Conservation (phyloP, 2,329 filamentous ascomycete species). For the Pseudogymnoascus sp. region DNA sequence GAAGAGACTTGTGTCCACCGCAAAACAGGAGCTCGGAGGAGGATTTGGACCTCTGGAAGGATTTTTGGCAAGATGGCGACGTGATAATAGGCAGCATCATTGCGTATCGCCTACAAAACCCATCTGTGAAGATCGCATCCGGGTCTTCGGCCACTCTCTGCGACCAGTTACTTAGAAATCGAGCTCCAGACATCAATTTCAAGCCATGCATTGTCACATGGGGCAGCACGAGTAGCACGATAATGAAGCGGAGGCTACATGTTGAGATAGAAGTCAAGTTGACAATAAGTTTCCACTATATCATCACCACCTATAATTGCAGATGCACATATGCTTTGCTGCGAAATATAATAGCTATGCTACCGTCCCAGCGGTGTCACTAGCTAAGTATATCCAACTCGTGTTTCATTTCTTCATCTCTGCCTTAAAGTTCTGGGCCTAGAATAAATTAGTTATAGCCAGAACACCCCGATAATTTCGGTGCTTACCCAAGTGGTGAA, state of each 20-base stretch:
- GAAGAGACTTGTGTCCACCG: background rate
- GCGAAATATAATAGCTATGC: background rate
- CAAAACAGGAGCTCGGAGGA: background rate
- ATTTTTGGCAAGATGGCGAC: background rate
- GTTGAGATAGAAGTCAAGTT: background rate
- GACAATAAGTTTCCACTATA: background rate
- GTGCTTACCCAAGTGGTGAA: conserved; percentile 61
- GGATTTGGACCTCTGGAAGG: background rate
- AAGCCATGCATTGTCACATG: background rate
- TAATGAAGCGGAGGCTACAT: background rate
- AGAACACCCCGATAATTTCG: background rate
- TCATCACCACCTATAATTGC: background rate
- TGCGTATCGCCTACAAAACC: background rate
- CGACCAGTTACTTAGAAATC: background rate
- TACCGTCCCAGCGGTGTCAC: background rate
- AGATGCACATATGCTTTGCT: background rate
- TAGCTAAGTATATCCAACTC: background rate
- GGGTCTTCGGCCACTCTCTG: background rate
- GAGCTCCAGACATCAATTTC: background rate
- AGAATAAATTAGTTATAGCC: background rate
- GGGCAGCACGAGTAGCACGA: background rate
- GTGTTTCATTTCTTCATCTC: conserved; percentile 38
- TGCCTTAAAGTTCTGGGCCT: conserved; percentile 38
- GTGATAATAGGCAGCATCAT: background rate
- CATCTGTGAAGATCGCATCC: background rate